These are phyloP conservation scores for Heliocybe sulcata DNA, from an alignment of 1,284 basidiomycete species.

Conservation along the genomic window DNA sequence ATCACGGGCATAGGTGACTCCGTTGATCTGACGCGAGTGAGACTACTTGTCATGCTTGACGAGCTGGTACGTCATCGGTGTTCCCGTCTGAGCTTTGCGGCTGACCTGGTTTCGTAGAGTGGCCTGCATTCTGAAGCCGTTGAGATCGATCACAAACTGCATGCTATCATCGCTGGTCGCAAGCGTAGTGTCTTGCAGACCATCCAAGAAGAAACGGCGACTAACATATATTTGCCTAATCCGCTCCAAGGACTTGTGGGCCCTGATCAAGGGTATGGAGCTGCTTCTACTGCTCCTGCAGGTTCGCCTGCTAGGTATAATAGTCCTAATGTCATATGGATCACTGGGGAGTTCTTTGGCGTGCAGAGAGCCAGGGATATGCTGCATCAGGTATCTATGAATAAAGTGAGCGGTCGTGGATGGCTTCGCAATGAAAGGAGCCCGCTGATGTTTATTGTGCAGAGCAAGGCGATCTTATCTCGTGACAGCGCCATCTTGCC, in stretches of 20 bases:
- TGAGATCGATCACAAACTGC: slow-evolving; percentile 95
- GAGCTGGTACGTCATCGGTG: slow-evolving; percentile 63
- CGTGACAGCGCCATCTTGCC: slow-evolving; percentile 92
- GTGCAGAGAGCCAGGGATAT: slow-evolving; percentile 94
- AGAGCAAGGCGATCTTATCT: slow-evolving; percentile 90
- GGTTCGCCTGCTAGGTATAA: slow-evolving; percentile 18
- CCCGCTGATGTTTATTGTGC: slow-evolving; percentile 10
- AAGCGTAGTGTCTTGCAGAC: slow-evolving; percentile 86
- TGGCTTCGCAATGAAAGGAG: background rate
- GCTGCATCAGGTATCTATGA: slow-evolving; percentile 82
- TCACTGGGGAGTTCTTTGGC: slow-evolving; percentile 96
- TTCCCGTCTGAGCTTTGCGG: background rate
- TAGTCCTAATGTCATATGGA: slow-evolving; percentile 77
- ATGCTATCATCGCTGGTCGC: slow-evolving; percentile 86
- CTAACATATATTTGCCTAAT: slow-evolving; percentile 94
- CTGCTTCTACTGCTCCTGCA: slow-evolving; percentile 26
- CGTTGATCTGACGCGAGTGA: slow-evolving; percentile 87
- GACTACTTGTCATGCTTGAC: slow-evolving; percentile 90
- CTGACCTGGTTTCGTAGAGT: slow-evolving; percentile 39
- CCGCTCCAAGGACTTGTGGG: slow-evolving; percentile 84
- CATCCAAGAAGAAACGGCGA: slow-evolving; percentile 96
- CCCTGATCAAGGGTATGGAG: slow-evolving; percentile 37
- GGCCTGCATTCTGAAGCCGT: slow-evolving; percentile 86
- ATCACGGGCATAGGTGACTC: slow-evolving; percentile 85
- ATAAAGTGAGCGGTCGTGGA: slow-evolving; percentile 55